A percentile compares a stretch with the other conserved stretches of the same genome.
phyloP scores from a whole-genome alignment of 805 yeast genomes.

The Yamadazyma endophytica region DNA sequence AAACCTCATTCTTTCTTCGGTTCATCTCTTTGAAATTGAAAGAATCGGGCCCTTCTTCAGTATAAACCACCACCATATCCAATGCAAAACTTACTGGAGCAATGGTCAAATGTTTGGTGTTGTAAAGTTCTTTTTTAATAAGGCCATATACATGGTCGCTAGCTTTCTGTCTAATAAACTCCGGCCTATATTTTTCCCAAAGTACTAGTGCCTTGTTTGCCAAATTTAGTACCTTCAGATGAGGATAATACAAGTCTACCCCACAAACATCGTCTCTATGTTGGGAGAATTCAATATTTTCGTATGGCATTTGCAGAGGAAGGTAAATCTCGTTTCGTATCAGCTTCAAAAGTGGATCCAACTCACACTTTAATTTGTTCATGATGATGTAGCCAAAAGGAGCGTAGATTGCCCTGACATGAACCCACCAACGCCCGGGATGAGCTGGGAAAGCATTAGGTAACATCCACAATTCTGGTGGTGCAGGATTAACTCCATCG shows the following conservation, averaged over 20 bases:
- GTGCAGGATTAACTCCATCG: slow-evolving; percentile 98
- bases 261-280: slow-evolving; percentile 87
- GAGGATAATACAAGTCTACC: slow-evolving; percentile 92
- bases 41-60: slow-evolving; percentile 70
- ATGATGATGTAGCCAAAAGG: slow-evolving; percentile 81
- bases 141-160: slow-evolving; percentile 55
- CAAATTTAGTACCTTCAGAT: slow-evolving; percentile 59
- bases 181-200: slow-evolving; percentile 75
- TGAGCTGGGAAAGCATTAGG: slow-evolving; percentile 83
- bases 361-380: slow-evolving; percentile 47
- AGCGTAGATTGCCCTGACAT: slow-evolving; percentile 85
- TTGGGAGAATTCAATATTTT: slow-evolving; percentile 58
- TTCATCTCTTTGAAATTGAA: slow-evolving; percentile 51
- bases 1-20: slow-evolving; percentile 64
- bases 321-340: slow-evolving; percentile 77
- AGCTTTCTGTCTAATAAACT: slow-evolving; percentile 56
- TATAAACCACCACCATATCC: slow-evolving; percentile 65
- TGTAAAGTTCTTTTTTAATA: slow-evolving; percentile 66
- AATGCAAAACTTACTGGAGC: slow-evolving; percentile 94
- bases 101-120: slow-evolving; percentile 78
- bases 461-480: slow-evolving; percentile 88
- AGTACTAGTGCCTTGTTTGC: slow-evolving; percentile 56
- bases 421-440: slow-evolving; percentile 99
- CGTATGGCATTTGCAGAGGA: slow-evolving; percentile 48
- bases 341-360: slow-evolving; percentile 59